phyloP scores from a whole-genome alignment of 23 red algal genomes.

The Cyanidiococcus yangmingshanensis region DNA sequence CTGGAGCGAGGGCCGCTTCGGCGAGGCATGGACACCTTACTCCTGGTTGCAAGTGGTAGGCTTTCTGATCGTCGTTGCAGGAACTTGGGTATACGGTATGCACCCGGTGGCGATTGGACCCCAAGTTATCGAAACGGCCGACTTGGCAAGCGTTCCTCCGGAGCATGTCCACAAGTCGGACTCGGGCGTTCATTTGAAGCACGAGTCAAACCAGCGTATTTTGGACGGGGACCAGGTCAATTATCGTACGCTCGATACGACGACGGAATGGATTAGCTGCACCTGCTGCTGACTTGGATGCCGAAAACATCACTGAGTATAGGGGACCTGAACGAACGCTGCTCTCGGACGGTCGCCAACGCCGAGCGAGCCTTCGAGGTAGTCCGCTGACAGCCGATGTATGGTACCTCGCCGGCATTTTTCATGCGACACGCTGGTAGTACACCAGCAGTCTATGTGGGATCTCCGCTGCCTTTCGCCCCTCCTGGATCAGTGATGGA shows the following conservation, averaged over 20 bases:
- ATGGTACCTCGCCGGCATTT: slow-evolving; percentile 26
- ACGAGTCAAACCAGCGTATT: background rate
- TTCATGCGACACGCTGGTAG: slow-evolving; percentile 31
- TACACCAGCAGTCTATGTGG: slow-evolving; percentile 18
- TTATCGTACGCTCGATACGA: background rate
- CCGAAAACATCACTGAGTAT: background rate
- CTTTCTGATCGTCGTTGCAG: slow-evolving; percentile 59
- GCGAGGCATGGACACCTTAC: slow-evolving; percentile 72
- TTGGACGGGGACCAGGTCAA: background rate
- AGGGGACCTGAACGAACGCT: background rate
- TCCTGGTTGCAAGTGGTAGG: slow-evolving; percentile 59
- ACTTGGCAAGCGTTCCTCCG: background rate
- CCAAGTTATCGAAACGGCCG: background rate
- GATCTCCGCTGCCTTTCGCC: slow-evolving; percentile 5
- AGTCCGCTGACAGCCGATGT: background rate
- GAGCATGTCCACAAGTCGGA: background rate
- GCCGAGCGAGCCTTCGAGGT: background rate
- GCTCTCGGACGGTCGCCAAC: background rate
- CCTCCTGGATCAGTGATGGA: background rate
- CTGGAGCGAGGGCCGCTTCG: slow-evolving; percentile 41
- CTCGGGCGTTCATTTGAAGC: background rate
- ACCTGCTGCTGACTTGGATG: too few relatives aligned
- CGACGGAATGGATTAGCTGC: background rate
- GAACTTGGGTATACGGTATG: slow-evolving; percentile 70
- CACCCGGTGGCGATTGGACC: slow-evolving; percentile 22